phyloP scores from a whole-genome alignment of 352 stramenopile species.

The Globisporangium okanoganense region DNA sequence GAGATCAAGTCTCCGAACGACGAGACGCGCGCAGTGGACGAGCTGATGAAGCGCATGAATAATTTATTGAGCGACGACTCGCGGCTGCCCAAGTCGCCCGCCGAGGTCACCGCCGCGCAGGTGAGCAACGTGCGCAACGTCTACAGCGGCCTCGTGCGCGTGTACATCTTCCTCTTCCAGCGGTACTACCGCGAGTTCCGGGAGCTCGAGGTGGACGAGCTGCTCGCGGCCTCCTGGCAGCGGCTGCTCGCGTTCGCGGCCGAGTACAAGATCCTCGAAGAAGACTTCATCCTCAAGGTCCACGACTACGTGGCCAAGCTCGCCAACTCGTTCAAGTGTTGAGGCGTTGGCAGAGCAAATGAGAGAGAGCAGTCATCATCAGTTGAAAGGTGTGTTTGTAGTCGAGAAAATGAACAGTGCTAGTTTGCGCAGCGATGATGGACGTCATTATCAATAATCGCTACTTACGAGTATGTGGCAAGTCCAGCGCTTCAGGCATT shows the following conservation, averaged over 20 bases:
- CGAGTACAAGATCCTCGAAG: constrained; percentile 60
- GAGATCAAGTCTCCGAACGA: constrained; percentile 44
- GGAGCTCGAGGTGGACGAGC: constrained; percentile 51
- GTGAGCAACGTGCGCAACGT: constrained; percentile 38
- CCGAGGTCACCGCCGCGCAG: constrained; percentile 17
- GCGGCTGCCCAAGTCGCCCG: constrained; percentile 4
- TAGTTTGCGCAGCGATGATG: too few species aligned
- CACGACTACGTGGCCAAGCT: constrained; percentile 51
- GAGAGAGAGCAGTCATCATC: not conserved
- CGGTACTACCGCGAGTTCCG: constrained; percentile 49
- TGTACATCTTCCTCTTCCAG: constrained; percentile 67
- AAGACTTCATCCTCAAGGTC: constrained; percentile 50
- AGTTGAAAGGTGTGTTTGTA: not conserved
- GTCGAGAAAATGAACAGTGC: not conserved
- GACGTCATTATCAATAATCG: too few species aligned
- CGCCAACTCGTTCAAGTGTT: constrained; percentile 23
- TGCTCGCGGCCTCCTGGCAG: constrained; percentile 53
- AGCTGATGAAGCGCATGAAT: constrained; percentile 50
- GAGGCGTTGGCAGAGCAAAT: constrained; percentile 7
- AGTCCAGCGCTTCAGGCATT: not conserved
- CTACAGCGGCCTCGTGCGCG: constrained; percentile 60
- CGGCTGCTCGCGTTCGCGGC: constrained; percentile 55
- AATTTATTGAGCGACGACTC: constrained; percentile 19
- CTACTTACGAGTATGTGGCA: not conserved
- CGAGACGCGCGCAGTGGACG: constrained; percentile 47